Evolutionary conservation across 129 eudicot species (phyloP).

Genomic region (Heracleum sosnowskyi): DNA sequence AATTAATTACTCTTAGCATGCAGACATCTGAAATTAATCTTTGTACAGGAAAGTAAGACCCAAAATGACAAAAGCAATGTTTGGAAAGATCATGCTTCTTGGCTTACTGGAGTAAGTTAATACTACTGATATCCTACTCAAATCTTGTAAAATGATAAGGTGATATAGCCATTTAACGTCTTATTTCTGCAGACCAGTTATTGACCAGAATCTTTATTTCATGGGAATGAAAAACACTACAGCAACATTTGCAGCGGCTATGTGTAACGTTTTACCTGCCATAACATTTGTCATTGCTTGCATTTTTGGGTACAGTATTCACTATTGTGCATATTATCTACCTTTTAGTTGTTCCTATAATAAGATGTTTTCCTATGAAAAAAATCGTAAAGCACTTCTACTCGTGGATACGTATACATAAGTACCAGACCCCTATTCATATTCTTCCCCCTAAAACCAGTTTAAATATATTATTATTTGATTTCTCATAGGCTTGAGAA

Average conservation of each 20-base stretch:
- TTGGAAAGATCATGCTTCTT: slow-evolving; percentile 54
- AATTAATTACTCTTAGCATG: neutral
- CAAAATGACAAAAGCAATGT: slow-evolving; percentile 59
- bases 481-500: slow-evolving; percentile 59
- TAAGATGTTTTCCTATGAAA: neutral
- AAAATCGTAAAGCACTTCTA: neutral
- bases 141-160: slow-evolving; percentile 5
- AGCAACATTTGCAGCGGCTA: slow-evolving; percentile 89
- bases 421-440: neutral
- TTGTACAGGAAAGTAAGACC: slow-evolving; percentile 74
- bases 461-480: neutral
- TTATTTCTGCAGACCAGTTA: slow-evolving; percentile 66
- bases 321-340: neutral
- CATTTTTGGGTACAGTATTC: slow-evolving; percentile 46
- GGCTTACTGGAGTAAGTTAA: slow-evolving; percentile 66
- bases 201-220: slow-evolving; percentile 82
- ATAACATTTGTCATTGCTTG: slow-evolving; percentile 83
- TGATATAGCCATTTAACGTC: neutral
- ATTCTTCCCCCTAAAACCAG: neutral
- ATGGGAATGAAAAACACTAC: slow-evolving; percentile 90
- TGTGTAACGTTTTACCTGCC: slow-evolving; percentile 91
- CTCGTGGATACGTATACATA: neutral
- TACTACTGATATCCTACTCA: neutral
- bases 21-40: neutral
- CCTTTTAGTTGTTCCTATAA: neutral